Evolutionary conservation across 2,329 filamentous ascomycete genomes (phyloP).

Genomic region (Chaetomiaceae sp.): DNA sequence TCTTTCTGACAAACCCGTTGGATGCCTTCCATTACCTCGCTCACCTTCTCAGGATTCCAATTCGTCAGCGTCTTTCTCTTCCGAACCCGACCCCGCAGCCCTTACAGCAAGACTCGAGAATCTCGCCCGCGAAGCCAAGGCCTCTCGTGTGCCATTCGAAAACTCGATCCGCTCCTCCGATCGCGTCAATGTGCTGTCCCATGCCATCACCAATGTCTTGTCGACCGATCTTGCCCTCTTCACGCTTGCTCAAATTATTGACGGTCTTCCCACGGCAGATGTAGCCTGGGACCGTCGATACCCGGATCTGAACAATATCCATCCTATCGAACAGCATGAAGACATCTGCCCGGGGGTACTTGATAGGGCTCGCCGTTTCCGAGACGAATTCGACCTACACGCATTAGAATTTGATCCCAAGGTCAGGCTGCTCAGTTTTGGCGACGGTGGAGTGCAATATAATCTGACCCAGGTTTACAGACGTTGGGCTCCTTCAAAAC

Average conservation of each 20-base stretch:
- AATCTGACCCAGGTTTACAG: background rate
- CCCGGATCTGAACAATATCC: background rate
- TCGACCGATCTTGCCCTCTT: slow-evolving; percentile 9
- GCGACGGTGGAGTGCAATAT: too few relatives aligned
- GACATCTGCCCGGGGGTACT: slow-evolving; percentile 8
- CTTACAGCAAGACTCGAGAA: too few relatives aligned
- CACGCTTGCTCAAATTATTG: slow-evolving; percentile 11
- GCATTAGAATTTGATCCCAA: slow-evolving; percentile 7
- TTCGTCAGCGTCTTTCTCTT: too few relatives aligned
- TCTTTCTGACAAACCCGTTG: too few relatives aligned
- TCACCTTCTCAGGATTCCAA: too few relatives aligned
- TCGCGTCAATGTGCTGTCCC: too few relatives aligned
- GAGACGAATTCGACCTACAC: background rate
- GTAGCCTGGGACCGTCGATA: slow-evolving; percentile 5
- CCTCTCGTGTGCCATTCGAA: too few relatives aligned
- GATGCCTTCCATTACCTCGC: too few relatives aligned
- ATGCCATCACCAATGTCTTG: slow-evolving; percentile 1
- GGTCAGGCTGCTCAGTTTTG: too few relatives aligned
- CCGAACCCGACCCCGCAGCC: too few relatives aligned
- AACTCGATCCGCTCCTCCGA: too few relatives aligned
- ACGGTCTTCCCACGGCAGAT: slow-evolving; percentile 8
- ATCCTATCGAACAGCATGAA: slow-evolving; percentile 12
- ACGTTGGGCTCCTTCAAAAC: background rate
- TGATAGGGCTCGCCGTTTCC: background rate
- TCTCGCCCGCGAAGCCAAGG: too few relatives aligned